phyloP scores from a whole-genome alignment of 768 basidiomycete genomes.

The Calocybe gangraenosa region DNA sequence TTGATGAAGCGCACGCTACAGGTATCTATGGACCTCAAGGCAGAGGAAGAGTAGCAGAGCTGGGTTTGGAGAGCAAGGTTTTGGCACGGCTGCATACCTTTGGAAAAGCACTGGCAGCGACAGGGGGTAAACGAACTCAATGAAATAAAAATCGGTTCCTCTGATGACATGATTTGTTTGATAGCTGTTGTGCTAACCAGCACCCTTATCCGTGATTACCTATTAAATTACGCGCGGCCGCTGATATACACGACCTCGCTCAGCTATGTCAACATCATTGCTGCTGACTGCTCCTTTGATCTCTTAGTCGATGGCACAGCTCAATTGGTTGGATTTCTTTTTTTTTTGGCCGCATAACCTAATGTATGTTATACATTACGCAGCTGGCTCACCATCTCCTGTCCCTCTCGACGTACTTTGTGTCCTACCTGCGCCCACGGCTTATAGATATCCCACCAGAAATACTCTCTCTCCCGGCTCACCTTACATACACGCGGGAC shows the following conservation, averaged over 20 bases:
- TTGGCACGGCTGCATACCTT: conserved; percentile 85
- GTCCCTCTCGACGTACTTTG: conserved; percentile 40
- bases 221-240: conserved; percentile 89
- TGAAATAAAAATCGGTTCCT: not conserved
- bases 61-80: conserved; percentile 70
- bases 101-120: conserved; percentile 84
- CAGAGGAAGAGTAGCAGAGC: conserved; percentile 63
- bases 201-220: conserved; percentile 70
- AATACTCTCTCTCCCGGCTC: conserved; percentile 33
- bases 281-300: conserved; percentile 76
- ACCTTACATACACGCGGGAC: conserved; percentile 20
- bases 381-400: conserved; percentile 37
- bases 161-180: not conserved
- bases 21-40: conserved; percentile 83
- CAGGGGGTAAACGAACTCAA: conserved; percentile 62
- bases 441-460: conserved; percentile 28
- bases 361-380: conserved; percentile 1
- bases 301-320: conserved; percentile 67
- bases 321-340: conserved; percentile 39
- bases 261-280: conserved; percentile 70
- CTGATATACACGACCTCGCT: conserved; percentile 91
- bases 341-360: not conserved
- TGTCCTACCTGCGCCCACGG: conserved; percentile 25
- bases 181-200: conserved; percentile 74
- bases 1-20: conserved; percentile 94